phyloP scores from a whole-genome alignment of 441 rosid species.

The Mallotus japonicus region DNA sequence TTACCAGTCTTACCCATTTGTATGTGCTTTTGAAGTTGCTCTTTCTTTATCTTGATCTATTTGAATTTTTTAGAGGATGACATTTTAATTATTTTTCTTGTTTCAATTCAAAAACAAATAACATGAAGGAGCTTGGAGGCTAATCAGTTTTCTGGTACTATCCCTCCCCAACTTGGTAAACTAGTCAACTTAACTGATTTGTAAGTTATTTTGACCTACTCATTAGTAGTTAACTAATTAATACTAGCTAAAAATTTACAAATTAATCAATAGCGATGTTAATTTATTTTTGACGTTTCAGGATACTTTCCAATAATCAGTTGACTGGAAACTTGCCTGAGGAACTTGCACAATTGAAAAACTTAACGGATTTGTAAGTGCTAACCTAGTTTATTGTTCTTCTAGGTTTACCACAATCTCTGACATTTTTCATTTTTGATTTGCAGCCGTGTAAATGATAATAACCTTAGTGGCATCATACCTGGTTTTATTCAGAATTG shows the following conservation, averaged over 20 bases:
- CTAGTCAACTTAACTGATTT: neutral
- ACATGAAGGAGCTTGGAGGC: constrained; percentile 8
- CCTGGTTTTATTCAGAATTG: constrained; percentile 8
- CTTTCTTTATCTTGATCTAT: neutral
- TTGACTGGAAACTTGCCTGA: constrained; percentile 9
- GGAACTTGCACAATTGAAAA: neutral
- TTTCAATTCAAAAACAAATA: too few species aligned
- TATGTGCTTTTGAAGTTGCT: neutral
- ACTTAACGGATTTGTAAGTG: constrained; percentile 10
- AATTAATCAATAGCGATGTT: too few species aligned
- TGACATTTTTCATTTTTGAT: neutral
- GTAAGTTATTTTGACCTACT: neutral
- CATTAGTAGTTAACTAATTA: neutral
- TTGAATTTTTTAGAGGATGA: neutral
- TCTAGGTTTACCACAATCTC: neutral
- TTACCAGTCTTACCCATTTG: neutral
- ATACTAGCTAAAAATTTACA: too few species aligned
- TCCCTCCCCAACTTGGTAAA: constrained; percentile 21
- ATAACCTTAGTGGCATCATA: constrained; percentile 11
- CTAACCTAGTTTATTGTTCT: neutral
- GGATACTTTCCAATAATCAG: constrained; percentile 13
- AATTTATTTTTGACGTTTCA: neutral
- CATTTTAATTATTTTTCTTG: too few species aligned
- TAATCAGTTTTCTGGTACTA: constrained; percentile 13
- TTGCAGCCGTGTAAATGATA: constrained; percentile 14